These are phyloP conservation scores for Boletus bicolor DNA, from an alignment of 768 basidiomycete species.

Conservation along the genomic window DNA sequence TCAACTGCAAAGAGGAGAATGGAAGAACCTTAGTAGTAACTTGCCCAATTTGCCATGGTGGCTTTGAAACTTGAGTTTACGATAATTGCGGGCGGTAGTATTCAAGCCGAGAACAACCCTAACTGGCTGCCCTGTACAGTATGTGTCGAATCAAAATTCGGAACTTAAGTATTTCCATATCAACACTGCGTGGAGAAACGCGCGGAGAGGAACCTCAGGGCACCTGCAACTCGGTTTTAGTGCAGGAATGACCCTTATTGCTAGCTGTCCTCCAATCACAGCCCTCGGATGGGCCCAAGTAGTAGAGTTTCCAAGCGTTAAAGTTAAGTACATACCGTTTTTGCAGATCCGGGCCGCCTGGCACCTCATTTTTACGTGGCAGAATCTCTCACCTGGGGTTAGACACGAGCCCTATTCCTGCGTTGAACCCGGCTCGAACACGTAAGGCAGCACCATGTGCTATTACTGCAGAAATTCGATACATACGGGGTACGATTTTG, in stretches of 20 bases:
- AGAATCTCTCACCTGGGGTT: background rate
- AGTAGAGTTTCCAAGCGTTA: background rate
- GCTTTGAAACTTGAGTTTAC: conserved; percentile 20
- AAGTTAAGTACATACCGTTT: background rate
- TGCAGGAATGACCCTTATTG: too few species aligned
- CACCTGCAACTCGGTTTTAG: background rate
- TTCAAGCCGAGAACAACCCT: background rate
- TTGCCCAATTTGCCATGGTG: background rate
- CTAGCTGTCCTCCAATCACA: background rate
- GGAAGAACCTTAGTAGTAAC: background rate
- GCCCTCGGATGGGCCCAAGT: background rate
- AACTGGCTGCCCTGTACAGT: background rate
- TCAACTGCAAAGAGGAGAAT: background rate
- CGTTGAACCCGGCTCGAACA: background rate
- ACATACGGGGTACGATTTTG: too few species aligned
- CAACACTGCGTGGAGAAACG: background rate
- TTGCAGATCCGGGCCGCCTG: background rate
- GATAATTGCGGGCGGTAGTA: background rate
- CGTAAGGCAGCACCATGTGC: conserved; percentile 1
- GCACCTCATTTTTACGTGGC: background rate
- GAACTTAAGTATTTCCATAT: background rate
- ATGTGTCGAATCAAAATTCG: background rate
- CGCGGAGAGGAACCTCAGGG: background rate
- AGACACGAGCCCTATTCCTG: background rate
- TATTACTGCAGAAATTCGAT: background rate